These are phyloP conservation scores for maize (Zea mays) DNA, from an alignment of 176 grass and related monocot species.

Conservation along the genomic window DNA sequence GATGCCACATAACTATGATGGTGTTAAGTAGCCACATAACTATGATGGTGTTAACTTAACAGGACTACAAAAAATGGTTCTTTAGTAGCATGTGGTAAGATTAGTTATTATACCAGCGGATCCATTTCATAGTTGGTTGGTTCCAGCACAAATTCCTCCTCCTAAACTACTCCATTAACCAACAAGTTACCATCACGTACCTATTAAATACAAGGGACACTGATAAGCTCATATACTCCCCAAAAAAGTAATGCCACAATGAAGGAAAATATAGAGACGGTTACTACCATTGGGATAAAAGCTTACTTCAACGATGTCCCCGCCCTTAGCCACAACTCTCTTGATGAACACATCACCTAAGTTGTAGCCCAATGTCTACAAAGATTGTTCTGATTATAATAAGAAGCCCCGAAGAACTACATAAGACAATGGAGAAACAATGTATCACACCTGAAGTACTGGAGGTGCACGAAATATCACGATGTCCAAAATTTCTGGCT, in stretches of 20 bases:
- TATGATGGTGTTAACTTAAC: constrained; percentile 15
- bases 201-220: constrained; percentile 39
- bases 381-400: constrained; percentile 8
- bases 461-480: constrained; percentile 79
- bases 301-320: constrained; percentile 89
- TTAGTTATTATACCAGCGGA: constrained; percentile 53
- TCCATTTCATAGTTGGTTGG: constrained; percentile 72
- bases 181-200: constrained; percentile 77
- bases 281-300: constrained; percentile 50
- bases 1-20: constrained; percentile 17
- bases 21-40: constrained; percentile 34
- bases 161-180: constrained; percentile 72
- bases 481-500: constrained; percentile 88
- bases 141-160: constrained; percentile 88
- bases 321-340: constrained; percentile 87
- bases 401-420: not conserved
- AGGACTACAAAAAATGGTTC: not conserved
- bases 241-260: not conserved
- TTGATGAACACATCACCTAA: constrained; percentile 95
- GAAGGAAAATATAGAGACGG: constrained; percentile 28
- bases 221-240: not conserved
- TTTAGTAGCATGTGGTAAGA: not conserved
- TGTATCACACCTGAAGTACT: constrained; percentile 58
- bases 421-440: not conserved
- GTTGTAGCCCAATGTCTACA: constrained; percentile 70